Evolutionary conservation across 495 filamentous ascomycete species (phyloP).

Genomic region (Aspergillus ostianus): DNA sequence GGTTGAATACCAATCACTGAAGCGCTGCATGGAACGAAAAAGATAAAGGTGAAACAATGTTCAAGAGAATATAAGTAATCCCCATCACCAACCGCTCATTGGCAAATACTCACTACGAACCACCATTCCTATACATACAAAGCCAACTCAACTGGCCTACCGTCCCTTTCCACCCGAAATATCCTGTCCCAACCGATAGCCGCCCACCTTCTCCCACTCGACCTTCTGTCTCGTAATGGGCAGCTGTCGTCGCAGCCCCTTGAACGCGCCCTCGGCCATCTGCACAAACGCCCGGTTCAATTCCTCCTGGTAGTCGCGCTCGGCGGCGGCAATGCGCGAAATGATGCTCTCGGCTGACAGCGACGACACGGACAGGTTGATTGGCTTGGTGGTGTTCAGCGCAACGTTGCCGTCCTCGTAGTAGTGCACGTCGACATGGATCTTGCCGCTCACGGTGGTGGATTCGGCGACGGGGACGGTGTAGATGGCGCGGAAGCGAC

Average conservation of each 20-base stretch:
- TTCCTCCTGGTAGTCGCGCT: conserved; percentile 95
- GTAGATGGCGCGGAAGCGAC: conserved; percentile 90
- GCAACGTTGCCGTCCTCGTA: conserved; percentile 99
- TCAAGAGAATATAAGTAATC: no score
- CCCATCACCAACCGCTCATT: no score
- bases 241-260: conserved; percentile 85
- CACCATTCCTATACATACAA: no score
- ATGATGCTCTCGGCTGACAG: conserved; percentile 65
- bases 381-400: conserved; percentile 76
- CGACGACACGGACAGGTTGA: conserved; percentile 57
- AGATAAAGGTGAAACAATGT: no score
- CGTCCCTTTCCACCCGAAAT: conserved; percentile 49
- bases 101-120: no score
- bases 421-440: conserved; percentile 80
- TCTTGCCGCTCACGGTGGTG: conserved; percentile 42
- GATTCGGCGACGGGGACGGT: conserved; percentile 58
- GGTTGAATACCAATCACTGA: no score
- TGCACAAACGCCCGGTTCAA: conserved; percentile 85
- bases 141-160: conserved; percentile 8
- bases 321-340: conserved; percentile 69
- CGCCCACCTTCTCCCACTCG: conserved; percentile 99
- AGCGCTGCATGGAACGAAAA: no score
- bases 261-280: conserved; percentile 92
- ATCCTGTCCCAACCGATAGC: conserved; percentile 79
- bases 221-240: conserved; percentile 98